Percentiles rank a stretch among this genome's conserved stretches.
These are phyloP conservation scores for Entomortierella beljakovae DNA, from an alignment of 192 early-diverging fungal species.

Conservation along the genomic window DNA sequence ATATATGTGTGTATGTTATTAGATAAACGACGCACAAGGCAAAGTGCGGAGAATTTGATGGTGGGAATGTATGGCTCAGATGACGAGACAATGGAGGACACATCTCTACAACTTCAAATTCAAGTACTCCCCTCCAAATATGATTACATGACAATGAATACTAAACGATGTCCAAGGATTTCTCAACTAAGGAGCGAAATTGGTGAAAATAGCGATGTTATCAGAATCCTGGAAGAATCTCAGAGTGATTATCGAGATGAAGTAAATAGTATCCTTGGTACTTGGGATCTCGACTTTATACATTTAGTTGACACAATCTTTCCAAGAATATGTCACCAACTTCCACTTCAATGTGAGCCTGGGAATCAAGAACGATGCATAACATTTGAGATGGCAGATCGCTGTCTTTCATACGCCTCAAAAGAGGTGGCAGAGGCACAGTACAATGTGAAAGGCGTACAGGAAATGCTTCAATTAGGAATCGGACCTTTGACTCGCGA, in stretches of 20 bases:
- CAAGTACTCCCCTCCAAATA: not conserved
- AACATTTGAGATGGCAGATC: too few relatives aligned
- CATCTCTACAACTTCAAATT: slow-evolving; percentile 2
- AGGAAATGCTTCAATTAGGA: too few relatives aligned
- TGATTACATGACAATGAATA: slow-evolving; percentile 18
- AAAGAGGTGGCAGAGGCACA: too few relatives aligned
- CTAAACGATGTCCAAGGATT: slow-evolving; percentile 7
- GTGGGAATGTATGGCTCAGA: slow-evolving; percentile 11
- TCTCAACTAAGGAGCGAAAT: not conserved
- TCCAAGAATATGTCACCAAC: slow-evolving; percentile 13
- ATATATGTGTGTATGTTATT: too few relatives aligned
- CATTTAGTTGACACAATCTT: not conserved
- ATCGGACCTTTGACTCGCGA: too few relatives aligned
- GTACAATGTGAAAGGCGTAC: too few relatives aligned
- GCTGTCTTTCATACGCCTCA: too few relatives aligned
- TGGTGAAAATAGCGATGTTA: not conserved
- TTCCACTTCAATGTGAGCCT: slow-evolving; percentile 8
- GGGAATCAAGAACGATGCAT: too few relatives aligned
- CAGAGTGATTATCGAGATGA: not conserved
- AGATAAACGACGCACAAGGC: slow-evolving; percentile 25
- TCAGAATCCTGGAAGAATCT: too few relatives aligned
- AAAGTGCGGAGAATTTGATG: slow-evolving; percentile 34
- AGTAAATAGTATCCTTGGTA: not conserved
- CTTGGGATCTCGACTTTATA: not conserved
- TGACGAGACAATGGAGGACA: not conserved